Evolutionary conservation across 257 asterid species (phyloP).

Genomic region (Prunella vulgaris): DNA sequence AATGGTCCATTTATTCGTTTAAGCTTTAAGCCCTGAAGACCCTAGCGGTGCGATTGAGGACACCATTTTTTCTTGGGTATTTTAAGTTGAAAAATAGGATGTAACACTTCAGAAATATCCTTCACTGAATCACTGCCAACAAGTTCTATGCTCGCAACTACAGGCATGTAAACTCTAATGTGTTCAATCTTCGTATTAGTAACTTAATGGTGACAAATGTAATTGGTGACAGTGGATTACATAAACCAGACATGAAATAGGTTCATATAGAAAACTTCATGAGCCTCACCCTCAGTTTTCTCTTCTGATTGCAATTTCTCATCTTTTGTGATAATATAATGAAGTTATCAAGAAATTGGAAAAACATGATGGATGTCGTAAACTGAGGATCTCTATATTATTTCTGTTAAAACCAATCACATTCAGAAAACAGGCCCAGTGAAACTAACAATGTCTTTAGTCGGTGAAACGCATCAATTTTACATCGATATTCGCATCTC

Average conservation of each 20-base stretch:
- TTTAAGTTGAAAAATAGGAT: slow-evolving; percentile 2
- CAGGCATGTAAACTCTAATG: not conserved
- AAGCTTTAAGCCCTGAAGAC: not conserved
- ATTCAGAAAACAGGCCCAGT: not conserved
- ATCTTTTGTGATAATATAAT: not conserved
- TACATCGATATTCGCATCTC: slow-evolving; percentile 16
- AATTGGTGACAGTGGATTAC: not conserved
- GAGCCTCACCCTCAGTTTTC: not conserved
- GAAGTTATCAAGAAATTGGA: not conserved
- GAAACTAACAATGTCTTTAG: not conserved
- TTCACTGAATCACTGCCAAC: not conserved
- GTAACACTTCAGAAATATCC: slow-evolving; percentile 28
- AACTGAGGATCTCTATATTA: slow-evolving; percentile 4
- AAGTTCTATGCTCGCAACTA: slow-evolving; percentile 12
- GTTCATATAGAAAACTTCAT: not conserved
- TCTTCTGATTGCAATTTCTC: not conserved
- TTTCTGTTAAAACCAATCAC: not conserved
- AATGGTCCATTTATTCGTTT: not conserved
- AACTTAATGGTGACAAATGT: not conserved
- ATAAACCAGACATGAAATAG: not conserved
- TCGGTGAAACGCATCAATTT: not conserved
- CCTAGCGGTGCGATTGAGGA: not conserved
- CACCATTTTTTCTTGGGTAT: not conserved
- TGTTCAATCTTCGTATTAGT: not conserved
- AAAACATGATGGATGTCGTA: slow-evolving; percentile 5